phyloP scores from a whole-genome alignment of 495 filamentous ascomycete genomes.

The Parachaetomium inaequale region DNA sequence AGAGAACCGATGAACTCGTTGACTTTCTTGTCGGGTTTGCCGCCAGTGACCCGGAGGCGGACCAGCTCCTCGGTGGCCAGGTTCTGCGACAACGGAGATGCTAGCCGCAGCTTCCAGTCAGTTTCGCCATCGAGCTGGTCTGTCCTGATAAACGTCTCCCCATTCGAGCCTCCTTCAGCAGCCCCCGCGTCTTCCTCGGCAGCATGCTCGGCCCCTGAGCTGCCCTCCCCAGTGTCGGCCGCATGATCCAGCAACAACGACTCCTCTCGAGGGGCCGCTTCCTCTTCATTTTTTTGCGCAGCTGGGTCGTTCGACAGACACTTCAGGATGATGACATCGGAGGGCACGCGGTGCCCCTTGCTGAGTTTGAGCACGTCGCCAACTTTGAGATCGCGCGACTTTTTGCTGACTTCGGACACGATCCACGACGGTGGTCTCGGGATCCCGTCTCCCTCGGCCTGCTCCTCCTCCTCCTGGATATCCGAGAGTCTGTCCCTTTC shows the following conservation, averaged over 20 bases:
- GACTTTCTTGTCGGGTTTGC: slow-evolving; percentile 84
- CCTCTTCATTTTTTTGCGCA: slow-evolving; percentile 27
- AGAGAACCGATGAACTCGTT: slow-evolving; percentile 91
- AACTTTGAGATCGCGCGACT: slow-evolving; percentile 85
- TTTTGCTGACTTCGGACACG: slow-evolving; percentile 65
- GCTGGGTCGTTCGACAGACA: slow-evolving; percentile 64
- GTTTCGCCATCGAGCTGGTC: slow-evolving; percentile 98
- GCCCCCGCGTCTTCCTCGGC: slow-evolving; percentile 12
- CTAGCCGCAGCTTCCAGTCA: slow-evolving; percentile 94
- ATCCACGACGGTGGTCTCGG: slow-evolving; percentile 36
- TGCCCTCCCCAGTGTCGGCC: slow-evolving; percentile 27
- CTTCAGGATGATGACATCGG: slow-evolving; percentile 91
- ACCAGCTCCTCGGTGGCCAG: slow-evolving; percentile 65
- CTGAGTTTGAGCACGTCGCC: slow-evolving; percentile 89
- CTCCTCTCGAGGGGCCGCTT: slow-evolving; percentile 25
- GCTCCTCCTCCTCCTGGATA: slow-evolving; percentile 53
- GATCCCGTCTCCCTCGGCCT: slow-evolving; percentile 42
- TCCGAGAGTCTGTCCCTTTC: slow-evolving; percentile 48
- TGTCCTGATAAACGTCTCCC: slow-evolving; percentile 94
- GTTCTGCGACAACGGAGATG: slow-evolving; percentile 75
- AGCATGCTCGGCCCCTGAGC: slow-evolving; percentile 13
- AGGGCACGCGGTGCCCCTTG: slow-evolving; percentile 88
- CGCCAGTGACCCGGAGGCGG: slow-evolving; percentile 72
- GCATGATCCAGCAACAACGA: slow-evolving; percentile 43
- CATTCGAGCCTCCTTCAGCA: slow-evolving; percentile 44